Base-by-base conservation (phyloP, 2,329 filamentous ascomycete species). In the Ascochyta koolunga region DNA sequence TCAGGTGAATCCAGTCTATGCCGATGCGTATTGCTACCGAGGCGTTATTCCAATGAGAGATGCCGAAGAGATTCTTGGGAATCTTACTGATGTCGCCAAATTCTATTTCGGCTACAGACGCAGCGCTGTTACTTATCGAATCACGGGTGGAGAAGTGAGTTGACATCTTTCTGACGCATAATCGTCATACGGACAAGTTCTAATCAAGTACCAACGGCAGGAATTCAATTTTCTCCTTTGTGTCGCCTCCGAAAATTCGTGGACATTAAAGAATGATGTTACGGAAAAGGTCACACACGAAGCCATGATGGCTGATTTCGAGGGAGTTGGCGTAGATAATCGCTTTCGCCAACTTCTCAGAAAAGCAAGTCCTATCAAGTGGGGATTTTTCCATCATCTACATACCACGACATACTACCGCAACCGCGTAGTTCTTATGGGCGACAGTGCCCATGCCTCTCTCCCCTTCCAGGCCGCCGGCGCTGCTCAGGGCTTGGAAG, bases 61-160 rank as follows among this genome's bases (percentile, higher is more conserved):
- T 16, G 78, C 78, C 1, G 66, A 70, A 41, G 62, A 65, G 16
- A 71, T 78, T 13, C 66, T 79, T 50, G 71, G 69, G 22, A 54
- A 66, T 13, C 58, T 69, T 5, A 67, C 67, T 0, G 63, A 63
- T 3, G 66, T 68, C 47, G 68, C 69, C 2, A 70, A 70, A 33
- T 66, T 69, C 54, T 73, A 61, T 43, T 60, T 70, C 42, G 62
- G 65, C 27, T 25, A 54, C 58, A 25, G 58, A 44, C 22, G 54
- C 38, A 24, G 62, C 58, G 42, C 18, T 60, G 15, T 64, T 56
- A 65, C 66, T 9, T 69, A 68, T 40, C 68, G 65, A 1, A 70
- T 70, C 27, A 57, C 60, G 4, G 50, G 60, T 21, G 66, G 68
- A 6, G 54, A 39, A 22, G 50, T 56, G 44, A 50, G 39, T 7